Conservation (phyloP, 192 early-diverging fungal genomes). For the Paraglomus brasilianum region DNA sequence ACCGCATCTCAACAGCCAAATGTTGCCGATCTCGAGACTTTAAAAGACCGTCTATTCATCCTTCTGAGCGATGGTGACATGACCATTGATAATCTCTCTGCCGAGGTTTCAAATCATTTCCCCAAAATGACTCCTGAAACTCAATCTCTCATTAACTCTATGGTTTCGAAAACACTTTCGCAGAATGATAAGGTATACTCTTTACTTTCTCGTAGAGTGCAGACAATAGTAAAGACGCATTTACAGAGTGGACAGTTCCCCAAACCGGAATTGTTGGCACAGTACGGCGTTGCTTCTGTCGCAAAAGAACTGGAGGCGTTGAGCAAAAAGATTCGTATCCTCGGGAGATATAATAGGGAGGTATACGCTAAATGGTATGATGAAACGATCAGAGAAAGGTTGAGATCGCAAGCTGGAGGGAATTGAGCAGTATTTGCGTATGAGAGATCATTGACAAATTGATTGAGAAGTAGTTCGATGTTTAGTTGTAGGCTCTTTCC, state of each 20-base stretch:
- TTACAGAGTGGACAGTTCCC: conserved; percentile 34
- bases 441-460: no score
- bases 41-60: conserved; percentile 33
- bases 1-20: conserved; percentile 15
- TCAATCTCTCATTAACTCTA: conserved; percentile 35
- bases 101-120: conserved; percentile 31
- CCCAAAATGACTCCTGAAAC: conserved; percentile 20
- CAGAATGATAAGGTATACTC: conserved; percentile 43
- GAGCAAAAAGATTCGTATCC: conserved; percentile 29
- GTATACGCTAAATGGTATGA: conserved; percentile 41
- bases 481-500: no score
- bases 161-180: conserved; percentile 48
- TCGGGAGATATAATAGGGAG: conserved; percentile 39
- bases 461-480: no score
- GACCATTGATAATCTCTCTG: conserved; percentile 35
- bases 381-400: conserved; percentile 26
- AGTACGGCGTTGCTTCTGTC: conserved; percentile 38
- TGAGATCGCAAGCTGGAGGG: not conserved
- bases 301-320: conserved; percentile 32
- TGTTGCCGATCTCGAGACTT: conserved; percentile 1
- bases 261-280: conserved; percentile 34
- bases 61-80: conserved; percentile 33
- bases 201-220: conserved; percentile 39
- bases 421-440: no score
- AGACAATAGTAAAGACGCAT: conserved; percentile 34